A percentile compares a stretch with the other conserved stretches of the same genome.
Evolutionary conservation across 805 yeast species (phyloP).

Genomic region (Candida rishiriensis): DNA sequence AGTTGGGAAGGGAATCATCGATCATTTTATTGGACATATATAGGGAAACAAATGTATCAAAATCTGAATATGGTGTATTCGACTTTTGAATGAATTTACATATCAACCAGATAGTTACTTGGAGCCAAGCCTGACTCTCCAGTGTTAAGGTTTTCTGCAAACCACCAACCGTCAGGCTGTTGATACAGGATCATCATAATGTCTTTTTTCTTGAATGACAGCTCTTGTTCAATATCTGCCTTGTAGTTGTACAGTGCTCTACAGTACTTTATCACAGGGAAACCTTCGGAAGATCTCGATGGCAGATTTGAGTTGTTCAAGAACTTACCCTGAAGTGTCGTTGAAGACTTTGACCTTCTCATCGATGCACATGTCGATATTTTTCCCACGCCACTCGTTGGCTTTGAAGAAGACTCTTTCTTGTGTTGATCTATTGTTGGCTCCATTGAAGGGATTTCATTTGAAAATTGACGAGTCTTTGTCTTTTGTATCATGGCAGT

Average conservation of each 20-base stretch:
- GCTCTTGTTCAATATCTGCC: constrained; percentile 58
- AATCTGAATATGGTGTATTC: background rate
- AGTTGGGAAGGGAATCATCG: no score
- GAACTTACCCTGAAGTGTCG: constrained; percentile 19
- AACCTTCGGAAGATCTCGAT: constrained; percentile 46
- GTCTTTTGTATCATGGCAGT: background rate
- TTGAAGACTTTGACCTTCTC: constrained; percentile 28
- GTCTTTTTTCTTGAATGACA: constrained; percentile 56
- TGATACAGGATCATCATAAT: constrained; percentile 45
- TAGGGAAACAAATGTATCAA: background rate
- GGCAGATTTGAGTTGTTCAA: constrained; percentile 36
- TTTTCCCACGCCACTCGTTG: no score
- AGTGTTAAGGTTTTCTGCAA: constrained; percentile 49
- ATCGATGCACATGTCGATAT: constrained; percentile 8
- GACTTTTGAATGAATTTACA: constrained; percentile 9
- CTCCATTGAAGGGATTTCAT: background rate
- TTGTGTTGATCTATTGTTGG: background rate
- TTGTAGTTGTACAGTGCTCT: constrained; percentile 55
- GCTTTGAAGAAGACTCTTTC: background rate
- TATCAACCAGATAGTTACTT: constrained; percentile 45
- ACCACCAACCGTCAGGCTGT: constrained; percentile 78
- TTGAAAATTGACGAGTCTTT: constrained; percentile 2
- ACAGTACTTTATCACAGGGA: constrained; percentile 46
- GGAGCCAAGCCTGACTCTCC: constrained; percentile 57
- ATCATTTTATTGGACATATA: background rate